These are phyloP conservation scores for Saccharomyces hybrid DNA, from an alignment of 1,139 yeast species.

Conservation along the genomic window DNA sequence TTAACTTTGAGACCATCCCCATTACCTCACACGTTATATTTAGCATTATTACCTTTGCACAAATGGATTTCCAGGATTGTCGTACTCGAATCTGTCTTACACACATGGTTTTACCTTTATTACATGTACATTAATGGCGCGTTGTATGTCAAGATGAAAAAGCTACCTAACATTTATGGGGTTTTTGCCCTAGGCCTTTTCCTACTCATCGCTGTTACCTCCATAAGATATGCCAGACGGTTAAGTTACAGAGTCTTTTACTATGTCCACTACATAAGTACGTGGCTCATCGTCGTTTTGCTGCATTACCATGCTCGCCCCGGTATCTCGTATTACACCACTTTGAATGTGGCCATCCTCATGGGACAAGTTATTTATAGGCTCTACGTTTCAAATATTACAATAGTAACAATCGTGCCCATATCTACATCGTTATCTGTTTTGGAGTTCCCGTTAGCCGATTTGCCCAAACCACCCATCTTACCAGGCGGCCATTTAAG, in stretches of 20 bases:
- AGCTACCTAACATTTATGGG: conserved; percentile 54
- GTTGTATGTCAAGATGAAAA: conserved; percentile 37
- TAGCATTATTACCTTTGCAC: conserved; percentile 53
- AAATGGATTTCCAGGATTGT: conserved; percentile 75
- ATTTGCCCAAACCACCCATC: conserved; percentile 22
- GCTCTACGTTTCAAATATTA: conserved; percentile 33
- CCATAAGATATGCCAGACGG: conserved; percentile 51
- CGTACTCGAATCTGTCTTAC: conserved; percentile 45
- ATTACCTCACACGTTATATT: conserved; percentile 46
- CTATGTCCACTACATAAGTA: conserved; percentile 55
- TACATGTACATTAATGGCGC: conserved; percentile 44
- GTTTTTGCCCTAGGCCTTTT: conserved; percentile 43
- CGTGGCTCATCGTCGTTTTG: conserved; percentile 54
- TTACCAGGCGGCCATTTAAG: conserved; percentile 54
- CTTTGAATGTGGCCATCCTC: conserved; percentile 43
- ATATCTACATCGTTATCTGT: conserved; percentile 42
- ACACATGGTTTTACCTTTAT: conserved; percentile 41
- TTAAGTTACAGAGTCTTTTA: conserved; percentile 53
- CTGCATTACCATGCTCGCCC: conserved; percentile 78
- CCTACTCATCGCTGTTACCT: conserved; percentile 43
- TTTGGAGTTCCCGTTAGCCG: conserved; percentile 37
- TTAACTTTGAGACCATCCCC: conserved; percentile 58
- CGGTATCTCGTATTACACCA: conserved; percentile 45
- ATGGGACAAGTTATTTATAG: conserved; percentile 37
- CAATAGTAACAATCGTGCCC: conserved; percentile 36